Conservation (phyloP, 2,329 filamentous ascomycete species). For the Aspergillus uvarum region DNA sequence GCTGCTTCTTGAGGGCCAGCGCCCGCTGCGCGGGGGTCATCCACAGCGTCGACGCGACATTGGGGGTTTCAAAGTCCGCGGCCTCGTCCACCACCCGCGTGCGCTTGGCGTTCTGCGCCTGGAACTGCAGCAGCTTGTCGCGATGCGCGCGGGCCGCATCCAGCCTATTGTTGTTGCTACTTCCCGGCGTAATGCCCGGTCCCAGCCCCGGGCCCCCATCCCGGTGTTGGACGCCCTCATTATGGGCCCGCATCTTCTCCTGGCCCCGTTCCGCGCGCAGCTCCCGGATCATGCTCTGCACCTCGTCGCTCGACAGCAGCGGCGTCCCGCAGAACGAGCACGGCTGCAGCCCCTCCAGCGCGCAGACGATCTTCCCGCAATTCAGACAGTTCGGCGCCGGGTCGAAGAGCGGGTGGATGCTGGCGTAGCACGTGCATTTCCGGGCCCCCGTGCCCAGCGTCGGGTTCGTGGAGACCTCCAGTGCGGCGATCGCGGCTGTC, state of each 20-base stretch:
- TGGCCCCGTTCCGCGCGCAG: constrained; percentile 81
- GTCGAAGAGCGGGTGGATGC: constrained; percentile 81
- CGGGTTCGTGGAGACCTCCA: constrained; percentile 92
- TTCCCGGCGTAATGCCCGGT: constrained; percentile 3
- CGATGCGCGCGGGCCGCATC: constrained; percentile 73
- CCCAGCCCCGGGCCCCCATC: constrained; percentile 33
- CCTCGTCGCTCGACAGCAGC: constrained; percentile 69
- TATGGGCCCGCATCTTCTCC: constrained; percentile 81
- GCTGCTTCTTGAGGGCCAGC: constrained; percentile 78
- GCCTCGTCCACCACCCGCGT: constrained; percentile 88
- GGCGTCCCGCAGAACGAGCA: constrained; percentile 85
- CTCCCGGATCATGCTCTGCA: constrained; percentile 81
- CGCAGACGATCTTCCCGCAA: constrained; percentile 93
- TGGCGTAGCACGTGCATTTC: constrained; percentile 81
- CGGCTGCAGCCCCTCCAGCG: constrained; percentile 88
- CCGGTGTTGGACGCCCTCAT: constrained; percentile 48
- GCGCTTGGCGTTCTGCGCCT: constrained; percentile 78
- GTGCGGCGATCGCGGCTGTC: constrained; percentile 76
- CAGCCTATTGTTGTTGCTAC: constrained; percentile 42
- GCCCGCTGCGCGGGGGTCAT: constrained; percentile 80
- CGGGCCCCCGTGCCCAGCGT: constrained; percentile 60
- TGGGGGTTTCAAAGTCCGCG: constrained; percentile 66
- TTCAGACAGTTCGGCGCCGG: constrained; percentile 89
- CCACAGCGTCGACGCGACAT: constrained; percentile 70
- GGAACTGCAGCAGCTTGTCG: constrained; percentile 77